Evolutionary conservation across 2,329 filamentous ascomycete genomes (phyloP).

Genomic region (Epichloe scottii): DNA sequence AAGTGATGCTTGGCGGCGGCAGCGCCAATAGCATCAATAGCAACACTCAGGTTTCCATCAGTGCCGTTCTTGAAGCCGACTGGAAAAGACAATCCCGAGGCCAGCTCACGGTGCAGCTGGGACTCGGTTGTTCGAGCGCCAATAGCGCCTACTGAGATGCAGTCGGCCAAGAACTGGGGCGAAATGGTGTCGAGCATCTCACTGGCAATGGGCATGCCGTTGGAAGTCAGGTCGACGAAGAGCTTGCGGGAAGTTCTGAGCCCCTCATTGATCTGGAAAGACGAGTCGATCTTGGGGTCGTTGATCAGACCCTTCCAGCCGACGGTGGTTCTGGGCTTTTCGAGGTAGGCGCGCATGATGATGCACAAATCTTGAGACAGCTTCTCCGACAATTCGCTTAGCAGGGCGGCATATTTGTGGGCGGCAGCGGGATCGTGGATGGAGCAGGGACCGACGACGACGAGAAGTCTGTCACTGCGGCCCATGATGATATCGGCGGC

Average conservation of each 20-base stretch:
- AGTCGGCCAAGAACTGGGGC: conserved; percentile 91
- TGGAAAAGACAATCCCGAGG: conserved; percentile 89
- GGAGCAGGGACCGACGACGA: conserved; percentile 91
- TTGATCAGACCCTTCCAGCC: conserved; percentile 99
- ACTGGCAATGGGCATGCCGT: conserved; percentile 86
- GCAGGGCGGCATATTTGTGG: conserved; percentile 72
- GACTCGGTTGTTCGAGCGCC: conserved; percentile 93
- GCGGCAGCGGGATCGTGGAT: conserved; percentile 88
- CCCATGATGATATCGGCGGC: conserved; percentile 66
- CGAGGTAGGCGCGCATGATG: conserved; percentile 96
- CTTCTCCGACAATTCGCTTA: conserved; percentile 67
- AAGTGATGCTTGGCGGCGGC: conserved; percentile 86
- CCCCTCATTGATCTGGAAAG: conserved; percentile 98
- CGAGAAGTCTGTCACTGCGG: conserved; percentile 74
- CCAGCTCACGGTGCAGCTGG: conserved; percentile 90
- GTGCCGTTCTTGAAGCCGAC: conserved; percentile 99
- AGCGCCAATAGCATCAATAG: conserved; percentile 89
- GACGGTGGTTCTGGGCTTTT: conserved; percentile 96
- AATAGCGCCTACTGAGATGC: conserved; percentile 90
- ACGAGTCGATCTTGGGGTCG: conserved; percentile 94
- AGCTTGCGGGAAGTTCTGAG: conserved; percentile 83
- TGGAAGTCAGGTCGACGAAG: conserved; percentile 77
- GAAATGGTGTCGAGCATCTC: conserved; percentile 99
- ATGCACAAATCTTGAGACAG: conserved; percentile 76
- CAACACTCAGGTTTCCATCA: conserved; percentile 79